phyloP scores from a whole-genome alignment of 2,329 filamentous ascomycete species.

The Fusarium neocosmosporiellum region DNA sequence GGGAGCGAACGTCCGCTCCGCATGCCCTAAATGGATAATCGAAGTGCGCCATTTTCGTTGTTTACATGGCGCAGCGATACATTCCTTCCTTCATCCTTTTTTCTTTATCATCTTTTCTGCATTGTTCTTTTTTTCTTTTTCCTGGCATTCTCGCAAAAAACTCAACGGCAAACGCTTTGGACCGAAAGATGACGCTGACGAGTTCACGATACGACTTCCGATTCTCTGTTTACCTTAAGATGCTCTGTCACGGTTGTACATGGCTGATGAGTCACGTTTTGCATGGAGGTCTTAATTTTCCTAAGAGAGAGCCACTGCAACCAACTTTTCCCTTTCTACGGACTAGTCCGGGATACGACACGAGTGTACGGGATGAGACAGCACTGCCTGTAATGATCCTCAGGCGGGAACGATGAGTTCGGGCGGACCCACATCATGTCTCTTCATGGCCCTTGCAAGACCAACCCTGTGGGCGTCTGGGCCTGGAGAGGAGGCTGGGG shows the following conservation, averaged over 20 bases:
- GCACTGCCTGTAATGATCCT: slow-evolving; percentile 52
- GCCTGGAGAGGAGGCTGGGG: slow-evolving; percentile 39
- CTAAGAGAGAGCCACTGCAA: slow-evolving; percentile 38
- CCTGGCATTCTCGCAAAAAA: slow-evolving; percentile 43
- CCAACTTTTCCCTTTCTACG: slow-evolving; percentile 39
- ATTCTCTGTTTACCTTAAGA: slow-evolving; percentile 49
- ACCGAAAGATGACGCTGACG: slow-evolving; percentile 49
- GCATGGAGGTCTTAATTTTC: slow-evolving; percentile 53
- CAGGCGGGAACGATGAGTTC: slow-evolving; percentile 50
- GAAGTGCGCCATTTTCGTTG: slow-evolving; percentile 1
- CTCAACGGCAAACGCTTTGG: slow-evolving; percentile 43
- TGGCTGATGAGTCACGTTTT: slow-evolving; percentile 59
- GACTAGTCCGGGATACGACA: slow-evolving; percentile 45
- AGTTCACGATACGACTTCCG: slow-evolving; percentile 50
- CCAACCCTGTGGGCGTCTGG: slow-evolving; percentile 33
- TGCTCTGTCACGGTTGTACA: slow-evolving; percentile 53
- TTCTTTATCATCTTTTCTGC: slow-evolving; percentile 32
- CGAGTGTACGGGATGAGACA: slow-evolving; percentile 47
- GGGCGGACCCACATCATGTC: slow-evolving; percentile 39
- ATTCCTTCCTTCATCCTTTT: slow-evolving; percentile 34
- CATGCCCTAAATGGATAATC: slow-evolving; percentile 18
- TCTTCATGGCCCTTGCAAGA: slow-evolving; percentile 35
- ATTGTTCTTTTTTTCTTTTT: slow-evolving; percentile 34
- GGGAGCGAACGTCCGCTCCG: slow-evolving; percentile 3
- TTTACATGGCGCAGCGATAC: slow-evolving; percentile 23